phyloP scores from a whole-genome alignment of 257 asterid species.

The Mitragyna speciosa region DNA sequence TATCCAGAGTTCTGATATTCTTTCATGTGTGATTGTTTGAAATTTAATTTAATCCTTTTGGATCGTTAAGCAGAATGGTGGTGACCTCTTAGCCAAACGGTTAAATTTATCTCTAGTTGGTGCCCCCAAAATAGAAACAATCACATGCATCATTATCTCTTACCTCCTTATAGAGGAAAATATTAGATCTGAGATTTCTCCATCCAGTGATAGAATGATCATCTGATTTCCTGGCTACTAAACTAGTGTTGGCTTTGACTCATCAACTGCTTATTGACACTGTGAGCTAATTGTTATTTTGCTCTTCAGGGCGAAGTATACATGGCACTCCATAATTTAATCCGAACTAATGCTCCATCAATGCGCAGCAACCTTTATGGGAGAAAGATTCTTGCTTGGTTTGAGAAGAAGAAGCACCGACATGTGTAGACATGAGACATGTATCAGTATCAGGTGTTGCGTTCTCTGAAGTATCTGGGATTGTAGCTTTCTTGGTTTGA shows the following conservation, averaged over 20 bases:
- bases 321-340: slow-evolving; percentile 29
- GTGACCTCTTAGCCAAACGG: not conserved
- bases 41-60: not conserved
- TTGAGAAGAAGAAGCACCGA: slow-evolving; percentile 37
- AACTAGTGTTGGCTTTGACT: not conserved
- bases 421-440: slow-evolving; percentile 22
- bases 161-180: not conserved
- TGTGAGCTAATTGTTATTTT: not conserved
- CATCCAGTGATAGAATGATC: not conserved
- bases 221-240: not conserved
- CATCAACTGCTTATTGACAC: not conserved
- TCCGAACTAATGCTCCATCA: slow-evolving; percentile 34
- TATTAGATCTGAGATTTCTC: not conserved
- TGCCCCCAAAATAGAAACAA: not conserved
- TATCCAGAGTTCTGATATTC: not conserved
- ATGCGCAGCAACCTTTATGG: slow-evolving; percentile 68
- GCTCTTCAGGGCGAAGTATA: slow-evolving; percentile 41
- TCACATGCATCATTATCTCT: not conserved
- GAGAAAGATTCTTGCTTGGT: slow-evolving; percentile 55
- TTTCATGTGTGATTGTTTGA: not conserved
- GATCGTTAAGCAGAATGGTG: not conserved
- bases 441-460: slow-evolving; percentile 15
- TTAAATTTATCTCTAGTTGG: not conserved
- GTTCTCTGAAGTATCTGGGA: not conserved
- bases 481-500: not conserved